Evolutionary conservation across 345 rosid genomes (phyloP), one percentile per base, ranked within the genome.

Genomic region (Boechera divaricarpa): DNA sequence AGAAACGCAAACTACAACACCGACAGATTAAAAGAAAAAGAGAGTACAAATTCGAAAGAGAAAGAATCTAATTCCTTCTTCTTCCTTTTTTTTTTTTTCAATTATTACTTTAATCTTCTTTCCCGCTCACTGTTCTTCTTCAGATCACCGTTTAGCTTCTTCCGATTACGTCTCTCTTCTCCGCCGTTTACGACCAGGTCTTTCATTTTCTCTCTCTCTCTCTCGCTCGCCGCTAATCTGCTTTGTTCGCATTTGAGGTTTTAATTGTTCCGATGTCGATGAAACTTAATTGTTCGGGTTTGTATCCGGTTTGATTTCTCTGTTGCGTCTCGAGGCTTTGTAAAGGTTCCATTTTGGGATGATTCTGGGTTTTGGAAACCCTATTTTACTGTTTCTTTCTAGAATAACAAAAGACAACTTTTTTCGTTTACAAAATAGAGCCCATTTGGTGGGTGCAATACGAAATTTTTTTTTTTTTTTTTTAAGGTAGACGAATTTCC

Each of bases 161-260:
- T 80, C 24, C 53, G 52, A 42, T 63, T 63, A 51, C 61, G 31
- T 53, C 67, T 73, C 72, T 36, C 72, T 77, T 58, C 70, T 66
- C 84, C 58, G 79, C 48, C 82, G 78, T 80, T 72, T 70, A 79
- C 70, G 3, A 67, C 57, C 81, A 81, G 90, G 90, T 80, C 33
- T 52, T 32, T 63, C 77, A 13, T 64, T 49, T 13, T 51, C 73
- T 28, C 56, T 57, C 51, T 26, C 28, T 26, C 28, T 28, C 24
- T 21, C 24, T 21, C 24, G 24, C 24, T 38, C 28, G 63, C 13
- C 7, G 32, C 28, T 52, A 28, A n/a, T 49, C 69, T 74, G 5
- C 15, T 1, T 62, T 44, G 18, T 5, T 28, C 11, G 32, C 66
- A 33, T 59, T 66, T 4, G n/a, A 32, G 31, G 38, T 24, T 53